Evolutionary conservation across 2,329 filamentous ascomycete species (phyloP), one percentile per base, ranked within the genome.

Genomic region (Penicillium sp.): DNA sequence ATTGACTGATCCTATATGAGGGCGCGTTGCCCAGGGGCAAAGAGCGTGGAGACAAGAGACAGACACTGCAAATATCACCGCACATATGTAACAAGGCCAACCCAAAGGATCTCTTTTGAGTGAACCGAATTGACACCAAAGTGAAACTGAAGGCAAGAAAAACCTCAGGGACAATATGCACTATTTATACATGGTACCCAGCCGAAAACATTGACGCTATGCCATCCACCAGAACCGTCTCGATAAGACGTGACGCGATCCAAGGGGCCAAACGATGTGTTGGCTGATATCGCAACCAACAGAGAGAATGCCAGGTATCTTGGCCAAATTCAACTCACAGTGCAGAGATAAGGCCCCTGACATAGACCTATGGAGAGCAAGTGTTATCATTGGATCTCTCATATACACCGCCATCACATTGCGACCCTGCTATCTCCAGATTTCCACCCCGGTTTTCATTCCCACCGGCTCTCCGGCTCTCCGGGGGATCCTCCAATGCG

Each of bases 171-270:
- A 42, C 29, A 40, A 8, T 32, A 34, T n/a, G 48, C 13, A 43
- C 52, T 61, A 54, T 62, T 61, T 60, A 60, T 55, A 52, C 29
- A 14, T 30, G 14, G 45, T 29, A 40, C 26, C 48, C 36, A 41
- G 10, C 41, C 19, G 9, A 26, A 18, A 23, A 30, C 13, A 39
- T 41, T 48, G 43, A 53, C 36, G 27, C 50, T 44, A 27, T 48
- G 43, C 47, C 50, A 52, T 58, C 61, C 62, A 56, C 57, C 65
- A 56, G 61, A 23, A 52, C 40, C 16, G 52, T 60, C 45, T 60
- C 47, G 65, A 66, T 67, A 68, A 67, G 65, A 55, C 57, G 58
- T 65, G 58, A 63, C 56, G 36, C 52, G 57, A 55, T 53, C 45
- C 47, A 59, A 58, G 39, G 35, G 46, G 47, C n/a, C 51, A 39